Conservation (phyloP, 306 rosid genomes). For the Elaeagnus macrophylla region DNA sequence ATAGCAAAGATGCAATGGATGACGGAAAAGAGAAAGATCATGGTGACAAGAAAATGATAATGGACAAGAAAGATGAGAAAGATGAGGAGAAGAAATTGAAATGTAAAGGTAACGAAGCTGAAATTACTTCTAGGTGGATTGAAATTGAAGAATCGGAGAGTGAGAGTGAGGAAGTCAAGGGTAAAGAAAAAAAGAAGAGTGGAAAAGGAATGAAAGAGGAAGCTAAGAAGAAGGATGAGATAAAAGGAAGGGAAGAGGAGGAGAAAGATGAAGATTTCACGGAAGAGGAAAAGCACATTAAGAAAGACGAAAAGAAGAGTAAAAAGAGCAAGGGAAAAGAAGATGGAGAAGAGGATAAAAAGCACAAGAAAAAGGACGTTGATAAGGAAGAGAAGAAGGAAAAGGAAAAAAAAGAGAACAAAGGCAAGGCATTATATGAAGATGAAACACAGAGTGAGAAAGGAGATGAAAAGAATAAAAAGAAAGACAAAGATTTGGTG, state of each 20-base stretch:
- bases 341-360: conserved; percentile 4
- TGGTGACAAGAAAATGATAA: conserved; percentile 9
- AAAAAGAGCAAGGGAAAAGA: conserved; percentile 10
- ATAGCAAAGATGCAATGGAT: conserved; percentile 12
- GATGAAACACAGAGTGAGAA: too few species aligned
- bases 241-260: conserved; percentile 9
- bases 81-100: conserved; percentile 10
- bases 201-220: conserved; percentile 1
- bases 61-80: neutral
- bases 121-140: neutral
- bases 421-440: too few species aligned
- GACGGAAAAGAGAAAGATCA: neutral
- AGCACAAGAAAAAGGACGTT: neutral
- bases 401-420: conserved; percentile 7
- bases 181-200: conserved; percentile 6
- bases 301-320: conserved; percentile 2
- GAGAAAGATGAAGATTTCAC: too few species aligned
- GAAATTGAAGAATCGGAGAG: neutral
- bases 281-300: neutral
- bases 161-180: neutral
- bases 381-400: neutral
- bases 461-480: too few species aligned
- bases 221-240: conserved; percentile 14
- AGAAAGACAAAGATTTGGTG: neutral
- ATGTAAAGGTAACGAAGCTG: conserved; percentile 1